Evolutionary conservation across 306 rosid genomes (phyloP).

Genomic region (Myrica gale): DNA sequence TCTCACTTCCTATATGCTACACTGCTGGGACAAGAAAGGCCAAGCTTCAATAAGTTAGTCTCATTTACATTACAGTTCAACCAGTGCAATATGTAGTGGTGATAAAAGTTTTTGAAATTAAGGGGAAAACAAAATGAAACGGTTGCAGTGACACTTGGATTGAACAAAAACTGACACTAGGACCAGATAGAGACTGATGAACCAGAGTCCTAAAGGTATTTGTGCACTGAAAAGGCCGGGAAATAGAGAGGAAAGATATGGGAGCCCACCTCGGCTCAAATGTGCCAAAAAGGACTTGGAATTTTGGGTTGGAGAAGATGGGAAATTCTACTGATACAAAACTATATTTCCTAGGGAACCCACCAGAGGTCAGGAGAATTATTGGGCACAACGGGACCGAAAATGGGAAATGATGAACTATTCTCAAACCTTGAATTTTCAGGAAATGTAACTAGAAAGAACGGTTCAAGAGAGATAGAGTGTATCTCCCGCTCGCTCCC

Average conservation of each 20-base stretch:
- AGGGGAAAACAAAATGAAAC: neutral
- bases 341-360: conserved; percentile 8
- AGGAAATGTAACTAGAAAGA: neutral
- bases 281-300: neutral
- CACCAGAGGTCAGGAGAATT: neutral
- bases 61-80: neutral
- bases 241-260: neutral
- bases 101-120: neutral
- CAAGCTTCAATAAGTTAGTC: conserved; percentile 6
- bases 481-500: neutral
- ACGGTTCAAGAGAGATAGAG: neutral
- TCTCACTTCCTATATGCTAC: conserved; percentile 31
- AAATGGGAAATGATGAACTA: neutral
- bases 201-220: neutral
- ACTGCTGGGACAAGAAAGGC: conserved; percentile 14
- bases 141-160: neutral
- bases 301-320: neutral
- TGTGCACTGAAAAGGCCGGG: neutral
- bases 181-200: neutral
- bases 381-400: neutral
- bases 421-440: neutral
- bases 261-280: too few species aligned
- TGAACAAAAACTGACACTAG: neutral
- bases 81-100: neutral
- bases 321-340: neutral